Evolutionary conservation across 1,284 basidiomycete species (phyloP).

Genomic region (Peniophora sp.): DNA sequence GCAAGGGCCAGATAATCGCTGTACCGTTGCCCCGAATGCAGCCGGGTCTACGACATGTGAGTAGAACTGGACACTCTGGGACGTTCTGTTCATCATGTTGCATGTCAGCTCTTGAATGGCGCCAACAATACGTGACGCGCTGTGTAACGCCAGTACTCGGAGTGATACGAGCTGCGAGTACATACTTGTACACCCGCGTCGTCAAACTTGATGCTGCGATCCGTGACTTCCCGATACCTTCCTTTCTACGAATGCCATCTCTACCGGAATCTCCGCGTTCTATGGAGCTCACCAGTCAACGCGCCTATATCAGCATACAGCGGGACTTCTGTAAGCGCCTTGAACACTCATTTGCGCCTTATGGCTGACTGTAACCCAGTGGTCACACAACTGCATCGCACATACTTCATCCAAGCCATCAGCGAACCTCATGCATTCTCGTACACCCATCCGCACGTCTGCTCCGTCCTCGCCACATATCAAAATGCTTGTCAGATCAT

Average conservation of each 20-base stretch:
- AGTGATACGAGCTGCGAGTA: slow-evolving; percentile 13
- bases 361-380: slow-evolving; percentile 30
- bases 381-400: slow-evolving; percentile 59
- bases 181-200: slow-evolving; percentile 19
- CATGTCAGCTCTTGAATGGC: slow-evolving; percentile 20
- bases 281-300: slow-evolving; percentile 17
- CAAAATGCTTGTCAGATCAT: slow-evolving; percentile 18
- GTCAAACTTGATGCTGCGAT: slow-evolving; percentile 19
- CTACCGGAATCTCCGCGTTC: slow-evolving; percentile 12
- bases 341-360: slow-evolving; percentile 1
- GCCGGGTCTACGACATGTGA: slow-evolving; percentile 3
- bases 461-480: slow-evolving; percentile 60
- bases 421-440: slow-evolving; percentile 52
- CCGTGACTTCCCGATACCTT: slow-evolving; percentile 20
- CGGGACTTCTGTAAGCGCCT: slow-evolving; percentile 48
- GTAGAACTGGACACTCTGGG: slow-evolving; percentile 4
- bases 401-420: slow-evolving; percentile 65
- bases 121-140: slow-evolving; percentile 19
- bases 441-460: slow-evolving; percentile 47
- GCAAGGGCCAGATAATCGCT: slow-evolving; percentile 6
- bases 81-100: slow-evolving; percentile 1
- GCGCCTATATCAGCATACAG: slow-evolving; percentile 27
- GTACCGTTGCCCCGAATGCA: background rate
- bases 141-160: slow-evolving; percentile 21
- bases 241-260: slow-evolving; percentile 16